Evolutionary conservation across 2,329 filamentous ascomycete genomes (phyloP).

Genomic region (Pyrenophora tritici-repentis): DNA sequence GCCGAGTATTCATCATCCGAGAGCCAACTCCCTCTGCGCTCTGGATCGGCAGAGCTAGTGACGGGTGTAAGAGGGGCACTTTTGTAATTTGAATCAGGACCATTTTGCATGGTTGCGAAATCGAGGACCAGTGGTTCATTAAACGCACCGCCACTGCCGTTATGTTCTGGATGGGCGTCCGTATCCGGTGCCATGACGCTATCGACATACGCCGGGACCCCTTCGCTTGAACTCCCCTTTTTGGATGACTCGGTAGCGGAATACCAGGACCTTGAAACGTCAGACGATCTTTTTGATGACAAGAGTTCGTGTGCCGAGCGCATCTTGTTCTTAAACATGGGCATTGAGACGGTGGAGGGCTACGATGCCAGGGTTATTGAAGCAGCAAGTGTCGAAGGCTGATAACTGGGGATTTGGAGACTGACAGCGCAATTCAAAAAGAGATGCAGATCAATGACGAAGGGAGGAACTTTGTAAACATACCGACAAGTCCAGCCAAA

Average conservation of each 20-base stretch:
- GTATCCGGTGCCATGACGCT: conserved; percentile 34
- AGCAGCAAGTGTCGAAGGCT: conserved; percentile 3
- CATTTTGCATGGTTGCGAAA: conserved; percentile 34
- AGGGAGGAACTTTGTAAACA: conserved; percentile 22
- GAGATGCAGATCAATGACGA: conserved; percentile 26
- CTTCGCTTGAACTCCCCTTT: conserved; percentile 33
- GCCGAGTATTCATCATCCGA: conserved; percentile 38
- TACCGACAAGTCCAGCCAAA: conserved; percentile 18
- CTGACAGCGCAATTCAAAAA: conserved; percentile 7
- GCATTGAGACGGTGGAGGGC: conserved; percentile 10
- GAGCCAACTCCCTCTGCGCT: conserved; percentile 25
- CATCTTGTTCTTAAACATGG: conserved; percentile 41
- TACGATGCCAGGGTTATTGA: not conserved
- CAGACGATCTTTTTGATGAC: conserved; percentile 29
- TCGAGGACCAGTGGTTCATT: conserved; percentile 41
- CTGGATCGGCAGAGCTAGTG: conserved; percentile 12
- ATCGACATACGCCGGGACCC: conserved; percentile 30
- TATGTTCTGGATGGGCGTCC: conserved; percentile 18
- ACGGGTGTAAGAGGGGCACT: conserved; percentile 25
- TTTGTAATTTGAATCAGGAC: conserved; percentile 24
- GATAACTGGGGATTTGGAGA: conserved; percentile 1
- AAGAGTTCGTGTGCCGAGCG: conserved; percentile 38
- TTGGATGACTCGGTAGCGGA: conserved; percentile 28
- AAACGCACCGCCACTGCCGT: conserved; percentile 23
- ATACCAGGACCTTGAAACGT: conserved; percentile 26